phyloP scores from a whole-genome alignment of 768 basidiomycete genomes.

The Sarcodon sp. region DNA sequence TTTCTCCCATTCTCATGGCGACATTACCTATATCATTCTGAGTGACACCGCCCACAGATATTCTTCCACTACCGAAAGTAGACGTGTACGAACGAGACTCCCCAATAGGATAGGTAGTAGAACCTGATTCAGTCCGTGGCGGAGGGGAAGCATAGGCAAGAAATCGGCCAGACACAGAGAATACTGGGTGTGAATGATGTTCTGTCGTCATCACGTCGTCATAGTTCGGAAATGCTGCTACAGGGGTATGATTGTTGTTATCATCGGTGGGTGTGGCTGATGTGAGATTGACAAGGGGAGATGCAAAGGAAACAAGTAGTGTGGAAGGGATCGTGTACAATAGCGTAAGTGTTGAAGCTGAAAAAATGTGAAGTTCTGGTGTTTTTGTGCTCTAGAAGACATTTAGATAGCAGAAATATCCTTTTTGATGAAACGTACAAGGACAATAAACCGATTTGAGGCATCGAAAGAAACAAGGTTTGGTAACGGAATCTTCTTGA shows the following conservation, averaged over 20 bases:
- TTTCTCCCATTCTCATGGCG: constrained; percentile 47
- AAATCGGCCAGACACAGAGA: constrained; percentile 47
- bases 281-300: constrained; percentile 11
- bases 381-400: constrained; percentile 39
- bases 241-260: constrained; percentile 19
- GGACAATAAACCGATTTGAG: constrained; percentile 34
- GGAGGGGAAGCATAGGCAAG: constrained; percentile 42
- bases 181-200: constrained; percentile 32
- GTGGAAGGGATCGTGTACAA: constrained; percentile 36
- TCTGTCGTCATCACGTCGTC: constrained; percentile 2
- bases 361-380: constrained; percentile 41
- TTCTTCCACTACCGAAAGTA: constrained; percentile 12
- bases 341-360: constrained; percentile 35
- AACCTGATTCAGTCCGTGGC: constrained; percentile 9
- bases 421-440: constrained; percentile 29
- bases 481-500: constrained; percentile 33
- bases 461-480: constrained; percentile 31
- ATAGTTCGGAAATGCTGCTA: constrained; percentile 18
- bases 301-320: constrained; percentile 31
- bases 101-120: constrained; percentile 6
- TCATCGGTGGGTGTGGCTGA: constrained; percentile 13
- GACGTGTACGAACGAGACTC: constrained; percentile 9
- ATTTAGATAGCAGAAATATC: not conserved
- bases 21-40: constrained; percentile 37
- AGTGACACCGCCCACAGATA: constrained; percentile 14